Conservation (phyloP, 1,284 basidiomycete genomes). For the Ceratobasidium sp. region DNA sequence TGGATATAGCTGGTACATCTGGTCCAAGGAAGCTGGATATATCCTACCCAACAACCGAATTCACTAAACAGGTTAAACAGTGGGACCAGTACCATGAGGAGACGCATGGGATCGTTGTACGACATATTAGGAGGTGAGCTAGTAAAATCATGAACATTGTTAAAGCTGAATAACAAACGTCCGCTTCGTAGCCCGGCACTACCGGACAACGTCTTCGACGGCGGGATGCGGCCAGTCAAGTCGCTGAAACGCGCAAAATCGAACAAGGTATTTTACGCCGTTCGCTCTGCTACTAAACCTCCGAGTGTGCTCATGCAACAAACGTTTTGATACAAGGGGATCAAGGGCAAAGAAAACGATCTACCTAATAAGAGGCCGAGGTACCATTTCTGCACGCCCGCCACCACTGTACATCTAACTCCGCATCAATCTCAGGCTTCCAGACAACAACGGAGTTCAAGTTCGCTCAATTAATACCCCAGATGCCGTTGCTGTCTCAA, state of each 20-base stretch:
- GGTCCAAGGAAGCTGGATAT: slow-evolving; percentile 91
- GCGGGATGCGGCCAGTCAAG: slow-evolving; percentile 75
- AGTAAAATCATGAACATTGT: not conserved
- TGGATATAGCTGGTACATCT: slow-evolving; percentile 70
- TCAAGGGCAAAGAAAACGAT: slow-evolving; percentile 44
- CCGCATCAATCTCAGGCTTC: not conserved
- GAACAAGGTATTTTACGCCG: slow-evolving; percentile 72
- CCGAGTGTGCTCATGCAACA: slow-evolving; percentile 12
- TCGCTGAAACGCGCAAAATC: slow-evolving; percentile 76
- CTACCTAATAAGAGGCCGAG: slow-evolving; percentile 42
- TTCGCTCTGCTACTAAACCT: not conserved
- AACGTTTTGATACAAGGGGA: slow-evolving; percentile 35
- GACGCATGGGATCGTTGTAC: slow-evolving; percentile 94
- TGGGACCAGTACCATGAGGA: slow-evolving; percentile 97
- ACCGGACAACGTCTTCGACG: slow-evolving; percentile 87
- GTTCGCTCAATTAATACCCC: not conserved
- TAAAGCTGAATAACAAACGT: not conserved
- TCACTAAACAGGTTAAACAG: slow-evolving; percentile 93
- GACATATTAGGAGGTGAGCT: slow-evolving; percentile 91
- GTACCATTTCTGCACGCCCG: slow-evolving; percentile 7
- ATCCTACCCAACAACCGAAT: slow-evolving; percentile 96
- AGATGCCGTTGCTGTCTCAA: not conserved
- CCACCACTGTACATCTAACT: not conserved
- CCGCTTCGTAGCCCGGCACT: slow-evolving; percentile 68
- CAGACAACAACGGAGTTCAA: slow-evolving; percentile 31